Conservation (phyloP, 331 rosid species). For the Rhamnella rubrinervis region DNA sequence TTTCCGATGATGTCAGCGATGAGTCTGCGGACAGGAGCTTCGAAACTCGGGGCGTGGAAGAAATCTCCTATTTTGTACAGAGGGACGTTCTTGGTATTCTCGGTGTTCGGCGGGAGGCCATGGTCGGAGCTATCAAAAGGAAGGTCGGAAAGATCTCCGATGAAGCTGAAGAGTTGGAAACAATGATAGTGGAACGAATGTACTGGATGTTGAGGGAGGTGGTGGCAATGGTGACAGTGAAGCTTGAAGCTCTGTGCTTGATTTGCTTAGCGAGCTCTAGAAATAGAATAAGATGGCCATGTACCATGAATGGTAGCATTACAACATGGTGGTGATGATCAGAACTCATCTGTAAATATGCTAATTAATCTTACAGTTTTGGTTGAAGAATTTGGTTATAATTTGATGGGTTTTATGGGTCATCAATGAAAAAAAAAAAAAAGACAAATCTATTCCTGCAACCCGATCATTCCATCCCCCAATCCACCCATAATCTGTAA, state of each 20-base stretch:
- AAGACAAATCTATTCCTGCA: too few relatives aligned
- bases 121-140: constrained; percentile 36
- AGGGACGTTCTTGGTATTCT: constrained; percentile 58
- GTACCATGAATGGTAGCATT: constrained; percentile 55
- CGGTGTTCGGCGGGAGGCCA: constrained; percentile 54
- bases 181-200: constrained; percentile 36
- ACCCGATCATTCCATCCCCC: too few relatives aligned
- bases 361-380: not conserved
- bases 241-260: constrained; percentile 16
- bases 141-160: constrained; percentile 40
- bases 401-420: too few relatives aligned
- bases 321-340: constrained; percentile 25
- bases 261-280: constrained; percentile 41
- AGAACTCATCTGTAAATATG: constrained; percentile 6
- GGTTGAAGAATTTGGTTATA: not conserved
- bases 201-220: constrained; percentile 36
- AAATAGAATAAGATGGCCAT: constrained; percentile 57
- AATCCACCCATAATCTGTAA: too few relatives aligned
- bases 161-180: not conserved
- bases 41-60: constrained; percentile 36
- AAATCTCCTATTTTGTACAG: constrained; percentile 8
- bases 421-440: too few relatives aligned
- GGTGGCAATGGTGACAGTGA: constrained; percentile 40
- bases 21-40: constrained; percentile 38
- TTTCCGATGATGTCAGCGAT: constrained; percentile 33